Evolutionary conservation across 805 yeast genomes (phyloP), one percentile per base, ranked within the genome.

Genomic region (Torulaspora delbrueckii): DNA sequence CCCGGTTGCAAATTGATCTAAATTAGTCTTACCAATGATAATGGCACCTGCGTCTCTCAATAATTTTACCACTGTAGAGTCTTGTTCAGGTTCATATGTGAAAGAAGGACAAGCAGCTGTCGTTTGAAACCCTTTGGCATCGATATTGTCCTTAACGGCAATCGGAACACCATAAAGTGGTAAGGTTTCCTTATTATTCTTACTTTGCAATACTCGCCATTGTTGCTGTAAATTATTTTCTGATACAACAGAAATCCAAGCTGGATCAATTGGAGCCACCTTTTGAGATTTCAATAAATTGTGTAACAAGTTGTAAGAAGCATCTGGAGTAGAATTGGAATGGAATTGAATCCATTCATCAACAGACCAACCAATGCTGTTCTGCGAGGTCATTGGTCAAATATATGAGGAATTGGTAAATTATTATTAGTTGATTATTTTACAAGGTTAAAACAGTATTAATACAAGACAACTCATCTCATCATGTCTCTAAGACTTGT

Each of bases 1-100:
- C 31, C 99, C 99, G 2, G 99, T 93, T 9, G 98, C 98, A 69
- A 91, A 91, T 67, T 91, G 99, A 65, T 91, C 99, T 65, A 91
- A 72, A 66, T 91, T 91, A 44, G 98, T 93, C 66, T 91, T 91
- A 48, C 98, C 98, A 39, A 91, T 73, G 33, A 91, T 77, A 46
- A 91, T 86, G 37, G 98, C 98, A 62, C 99, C 99, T 30, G 87
- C 84, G n/a, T 73, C 76, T 65, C 87, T 79, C 56, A 93, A 73
- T n/a, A 82, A 67, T 8, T 70, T 63, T 10, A 89, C 96, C 5
- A 85, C 77, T 13, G 86, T 78, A 30, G 98, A 80, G 61, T 91
- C 97, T 41, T 70, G 70, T 27, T 69, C 60, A 2, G 99, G 91
- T 2, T 61, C 48, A 68, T 82, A 90, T 8, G 78, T 73, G 60